Evolutionary conservation across 768 basidiomycete species (phyloP).

Genomic region (Phylloporus sp.): DNA sequence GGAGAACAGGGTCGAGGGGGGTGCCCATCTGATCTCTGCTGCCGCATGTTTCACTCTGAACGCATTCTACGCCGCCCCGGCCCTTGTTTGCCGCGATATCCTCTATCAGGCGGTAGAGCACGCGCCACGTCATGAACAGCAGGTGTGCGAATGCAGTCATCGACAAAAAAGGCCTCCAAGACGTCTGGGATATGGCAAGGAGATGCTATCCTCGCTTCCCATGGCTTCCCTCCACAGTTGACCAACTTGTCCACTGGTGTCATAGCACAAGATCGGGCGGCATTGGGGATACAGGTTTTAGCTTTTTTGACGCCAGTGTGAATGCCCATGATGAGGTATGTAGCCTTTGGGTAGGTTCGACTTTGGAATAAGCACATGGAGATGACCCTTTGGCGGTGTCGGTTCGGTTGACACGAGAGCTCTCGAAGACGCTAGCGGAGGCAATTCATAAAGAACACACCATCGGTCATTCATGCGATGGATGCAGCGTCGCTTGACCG

Average conservation of each 20-base stretch:
- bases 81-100: no score
- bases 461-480: constrained; percentile 5
- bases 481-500: constrained; percentile 10
- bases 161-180: no score
- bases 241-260: no score
- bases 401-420: constrained; percentile 38
- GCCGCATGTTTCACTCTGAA: no score
- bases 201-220: no score
- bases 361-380: constrained; percentile 50
- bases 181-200: no score
- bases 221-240: no score
- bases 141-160: no score
- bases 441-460: background rate
- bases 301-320: constrained; percentile 89
- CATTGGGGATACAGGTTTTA: constrained; percentile 33
- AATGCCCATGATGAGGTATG: constrained; percentile 62
- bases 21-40: constrained; percentile 90
- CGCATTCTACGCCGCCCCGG: no score
- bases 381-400: constrained; percentile 60
- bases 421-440: background rate
- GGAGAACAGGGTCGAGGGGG: constrained; percentile 66
- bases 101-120: no score
- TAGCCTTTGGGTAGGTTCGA: constrained; percentile 73
- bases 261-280: constrained; percentile 79
- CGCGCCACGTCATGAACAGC: no score